Base-by-base conservation (phyloP, 352 stramenopile species). In the Blastocystis sp. region DNA sequence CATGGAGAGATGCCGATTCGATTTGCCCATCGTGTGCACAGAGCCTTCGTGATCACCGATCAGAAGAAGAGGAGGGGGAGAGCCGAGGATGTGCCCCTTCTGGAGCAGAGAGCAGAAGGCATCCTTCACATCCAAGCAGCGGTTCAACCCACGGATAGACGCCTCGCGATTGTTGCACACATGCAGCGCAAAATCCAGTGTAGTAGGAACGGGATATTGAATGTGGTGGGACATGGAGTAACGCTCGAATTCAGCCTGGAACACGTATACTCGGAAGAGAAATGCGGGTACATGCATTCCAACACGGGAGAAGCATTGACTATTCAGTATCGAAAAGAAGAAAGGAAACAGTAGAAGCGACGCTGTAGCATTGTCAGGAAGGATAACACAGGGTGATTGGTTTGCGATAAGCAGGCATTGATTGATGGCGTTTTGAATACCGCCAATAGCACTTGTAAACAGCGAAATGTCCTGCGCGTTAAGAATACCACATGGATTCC, bases 331-430 rank as follows among this genome's bases (percentile, higher is more conserved):
- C 28, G 28, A 34, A 34, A 34, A 34, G 28, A 34, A 34, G 28
- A 34, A 34, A 34, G 28, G 28, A 34, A 0, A 34, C 28, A 34
- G 28, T 11, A 76, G 23, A 14, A 41, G 5, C 0, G 19, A 41
- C 9, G 65, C 65, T 21, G 43, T 76, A 11, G 43, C 65, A 43
- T 52, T 11, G 43, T 76, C 65, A 21, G 65, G 65, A 76, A 76
- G 38, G n/a, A 76, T 9, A 14, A 76, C 65, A 76, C 0, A 76
- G 11, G 65, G 34, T 14, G 0, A 1, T 0, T 21, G 23, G 14
- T 53, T n/a, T 76, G 38, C 5, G 11, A 17, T 19, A 17, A 38
- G 19, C n/a, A n/a, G 9, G 43, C 52, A 52, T 19, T 14, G 43
- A 28, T 43, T 0, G 43, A 14, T 53, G 14, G 38, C 9, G 23